Evolutionary conservation across 108 stramenopile species (phyloP), one percentile per base, ranked within the genome.

Genomic region (Schizochytrium sp.): DNA sequence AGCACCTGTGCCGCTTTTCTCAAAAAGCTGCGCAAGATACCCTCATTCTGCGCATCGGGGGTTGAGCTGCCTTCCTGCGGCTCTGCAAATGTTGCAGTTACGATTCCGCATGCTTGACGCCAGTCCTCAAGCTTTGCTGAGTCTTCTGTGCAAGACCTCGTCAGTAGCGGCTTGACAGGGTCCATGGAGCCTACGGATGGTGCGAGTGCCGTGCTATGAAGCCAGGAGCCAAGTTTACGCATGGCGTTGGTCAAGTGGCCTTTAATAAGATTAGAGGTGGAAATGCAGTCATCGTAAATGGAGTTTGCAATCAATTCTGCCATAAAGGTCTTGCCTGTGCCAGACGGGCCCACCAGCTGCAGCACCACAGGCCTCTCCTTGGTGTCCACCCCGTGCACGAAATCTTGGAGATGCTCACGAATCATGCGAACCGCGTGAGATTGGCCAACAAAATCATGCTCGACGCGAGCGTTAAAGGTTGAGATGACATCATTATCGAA

Each of bases 271-370:
- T 28, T 28, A 28, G 28, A 28, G 8, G 76, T 55, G 17, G 76
- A 53, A 2, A n/a, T 53, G 47, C 76, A 83, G 76, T 83, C 76
- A 42, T 83, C 28, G 47, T 55, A 83, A 10, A 83, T 10, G 50
- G 76, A 47, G 15, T 17, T 83, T 47, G 76, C 76, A 47, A 83
- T 55, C 3, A 83, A n/a, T 28, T 55, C 76, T 13, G 76, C 76
- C 76, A 83, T 49, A 38, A 38, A 83, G 28, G 76, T 83, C 28
- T 83, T 83, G 17, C 76, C 76, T 0, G 76, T 83, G 0, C 76
- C 76, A 10, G 28, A n/a, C 76, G 76, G 76, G 28, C 76, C 76
- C 28, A 83, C 76, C 38, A 83, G 53, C 47, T 83, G 76, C 76
- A 83, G n/a, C 53, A 53, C 19, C 76, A 83, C 50, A 2, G 76